A percentile compares a stretch with the other conserved stretches of the same genome.
These are phyloP conservation scores for Chaetomidium leptoderma DNA, from an alignment of 495 filamentous ascomycete genomes.

Conservation along the genomic window DNA sequence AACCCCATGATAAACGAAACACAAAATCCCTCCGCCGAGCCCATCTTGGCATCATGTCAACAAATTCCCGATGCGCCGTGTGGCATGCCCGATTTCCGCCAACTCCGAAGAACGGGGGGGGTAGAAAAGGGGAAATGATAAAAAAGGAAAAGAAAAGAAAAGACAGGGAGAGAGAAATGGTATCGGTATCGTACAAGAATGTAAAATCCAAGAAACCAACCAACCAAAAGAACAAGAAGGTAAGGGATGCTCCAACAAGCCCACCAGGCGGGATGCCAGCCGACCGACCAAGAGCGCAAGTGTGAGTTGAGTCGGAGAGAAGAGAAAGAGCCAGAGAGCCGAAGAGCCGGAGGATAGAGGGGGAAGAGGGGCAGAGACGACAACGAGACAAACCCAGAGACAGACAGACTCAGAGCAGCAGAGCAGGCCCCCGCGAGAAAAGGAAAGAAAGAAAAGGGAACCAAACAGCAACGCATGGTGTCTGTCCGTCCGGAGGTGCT, in stretches of 20 bases:
- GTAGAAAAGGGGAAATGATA: slow-evolving; percentile 15
- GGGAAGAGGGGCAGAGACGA: not conserved
- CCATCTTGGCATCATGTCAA: not conserved
- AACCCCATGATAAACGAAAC: too few species aligned
- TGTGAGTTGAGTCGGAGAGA: not conserved
- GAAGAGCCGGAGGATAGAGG: not conserved
- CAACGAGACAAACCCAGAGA: not conserved
- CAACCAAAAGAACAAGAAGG: slow-evolving; percentile 2
- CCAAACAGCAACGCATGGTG: slow-evolving; percentile 9
- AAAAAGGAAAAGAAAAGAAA: slow-evolving; percentile 4
- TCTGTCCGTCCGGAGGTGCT: not conserved
- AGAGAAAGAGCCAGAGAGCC: not conserved
- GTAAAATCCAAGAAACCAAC: not conserved
- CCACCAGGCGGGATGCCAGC: too few species aligned
- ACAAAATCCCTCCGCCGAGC: slow-evolving; percentile 17
- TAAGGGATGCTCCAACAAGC: not conserved
- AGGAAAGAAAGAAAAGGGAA: not conserved
- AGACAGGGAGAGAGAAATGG: not conserved
- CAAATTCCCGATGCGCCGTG: slow-evolving; percentile 18
- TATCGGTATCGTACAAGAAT: slow-evolving; percentile 8
- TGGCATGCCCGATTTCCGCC: slow-evolving; percentile 14
- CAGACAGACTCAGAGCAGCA: not conserved
- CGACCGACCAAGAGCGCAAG: too few species aligned
- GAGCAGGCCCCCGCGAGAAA: too few species aligned
- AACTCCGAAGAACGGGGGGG: slow-evolving; percentile 22